Base-by-base conservation (phyloP, 352 stramenopile genomes). In the Phytophthora podocarpi region DNA sequence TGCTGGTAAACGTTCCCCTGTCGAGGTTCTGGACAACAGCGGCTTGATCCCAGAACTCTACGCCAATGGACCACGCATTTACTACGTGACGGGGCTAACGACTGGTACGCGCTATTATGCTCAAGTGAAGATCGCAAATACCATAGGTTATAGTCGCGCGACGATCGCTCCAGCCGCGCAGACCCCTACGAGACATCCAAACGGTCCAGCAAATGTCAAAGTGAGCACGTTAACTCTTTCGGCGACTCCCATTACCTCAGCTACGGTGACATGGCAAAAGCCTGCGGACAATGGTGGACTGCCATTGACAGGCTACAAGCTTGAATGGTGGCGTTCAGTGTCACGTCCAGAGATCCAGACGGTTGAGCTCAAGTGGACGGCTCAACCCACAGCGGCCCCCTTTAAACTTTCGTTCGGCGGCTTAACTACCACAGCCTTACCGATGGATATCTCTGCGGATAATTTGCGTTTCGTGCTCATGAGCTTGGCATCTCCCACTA, bases 381-480 rank as follows among this genome's bases (percentile, higher is more conserved):
- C 70, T 4, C 41, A 49, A 16, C 85, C 90, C 8, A 89, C 74
- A 6, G 45, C 45, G 6, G 75, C 68, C 8, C 56, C 61, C 0
- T 93, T 94, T 60, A 87, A 64, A 11, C 75, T 98, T 13, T 87
- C 81, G 10, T 97, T 96, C 61, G 85, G 84, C 47, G 81, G 78
- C n/a, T 57, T 53, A n/a, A 66, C 71, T 6, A 95, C 91, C 0
- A 70, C 76, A 7, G 74, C 78, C 15, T 62, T 98, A 43, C 71
- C 79, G 1, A 89, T 89, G 54, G 76, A 97, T 70, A 74, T 91
- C 2, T 58, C 81, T 9, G 75, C 89, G 2, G 87, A 89, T 54
- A 90, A 96, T 60, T 43, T 98, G 8, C 81, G 92, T 8, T 87
- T 76, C 52, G 81, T 82, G 20, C 70, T 98, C 16, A 91, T 98